Conservation (phyloP, 495 filamentous ascomycete genomes). For the Xeromyces bisporus region DNA sequence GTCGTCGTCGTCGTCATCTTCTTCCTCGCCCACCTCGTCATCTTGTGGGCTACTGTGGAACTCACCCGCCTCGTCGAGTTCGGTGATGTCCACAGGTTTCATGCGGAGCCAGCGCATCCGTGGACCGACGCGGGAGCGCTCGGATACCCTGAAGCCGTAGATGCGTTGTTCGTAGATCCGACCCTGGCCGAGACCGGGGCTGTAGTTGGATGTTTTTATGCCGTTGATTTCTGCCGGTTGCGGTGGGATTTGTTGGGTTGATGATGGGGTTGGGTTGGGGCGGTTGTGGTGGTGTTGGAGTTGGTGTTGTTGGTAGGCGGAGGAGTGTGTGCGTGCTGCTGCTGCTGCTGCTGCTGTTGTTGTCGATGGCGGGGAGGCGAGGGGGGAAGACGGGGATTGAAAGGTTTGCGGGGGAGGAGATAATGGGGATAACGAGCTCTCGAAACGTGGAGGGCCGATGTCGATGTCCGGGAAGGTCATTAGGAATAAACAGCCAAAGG, state of each 20-base stretch:
- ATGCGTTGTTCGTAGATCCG: constrained; percentile 89
- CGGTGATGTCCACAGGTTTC: constrained; percentile 58
- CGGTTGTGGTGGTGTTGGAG: no score
- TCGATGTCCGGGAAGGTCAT: constrained; percentile 96
- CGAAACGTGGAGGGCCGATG: constrained; percentile 32
- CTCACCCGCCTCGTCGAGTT: constrained; percentile 74
- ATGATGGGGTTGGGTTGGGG: no score
- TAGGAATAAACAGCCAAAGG: constrained; percentile 87
- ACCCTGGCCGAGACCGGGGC: constrained; percentile 65
- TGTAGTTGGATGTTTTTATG: constrained; percentile 63
- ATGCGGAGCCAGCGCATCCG: constrained; percentile 92
- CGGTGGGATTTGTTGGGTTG: no score
- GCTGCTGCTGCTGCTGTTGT: constrained; percentile 7
- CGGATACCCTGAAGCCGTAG: constrained; percentile 89
- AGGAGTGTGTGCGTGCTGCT: constrained; percentile 7
- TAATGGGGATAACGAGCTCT: constrained; percentile 14
- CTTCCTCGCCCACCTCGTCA: no score
- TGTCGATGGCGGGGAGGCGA: constrained; percentile 13
- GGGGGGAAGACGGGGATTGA: constrained; percentile 20
- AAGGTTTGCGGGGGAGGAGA: constrained; percentile 21
- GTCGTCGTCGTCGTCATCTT: no score
- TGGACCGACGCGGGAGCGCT: constrained; percentile 69
- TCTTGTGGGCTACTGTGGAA: no score
- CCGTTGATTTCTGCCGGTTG: constrained; percentile 63
- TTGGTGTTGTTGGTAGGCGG: no score